Evolutionary conservation across 306 rosid species (phyloP).

Genomic region (Vigna nakashimae): DNA sequence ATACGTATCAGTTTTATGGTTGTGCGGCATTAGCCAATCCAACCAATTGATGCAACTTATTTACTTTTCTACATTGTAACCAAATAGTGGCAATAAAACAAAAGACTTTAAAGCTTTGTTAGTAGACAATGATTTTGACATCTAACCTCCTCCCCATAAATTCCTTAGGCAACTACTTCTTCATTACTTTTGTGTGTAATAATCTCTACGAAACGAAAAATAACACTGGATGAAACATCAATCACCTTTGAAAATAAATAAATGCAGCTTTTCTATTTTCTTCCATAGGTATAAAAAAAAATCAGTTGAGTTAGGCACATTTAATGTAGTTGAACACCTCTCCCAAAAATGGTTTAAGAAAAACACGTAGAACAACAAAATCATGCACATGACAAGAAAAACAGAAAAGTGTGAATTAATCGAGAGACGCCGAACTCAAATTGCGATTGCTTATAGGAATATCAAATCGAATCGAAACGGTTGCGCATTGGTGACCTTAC

Average conservation of each 20-base stretch:
- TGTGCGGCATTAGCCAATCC: too few species aligned
- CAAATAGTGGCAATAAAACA: too few species aligned
- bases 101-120: neutral
- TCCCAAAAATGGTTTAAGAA: neutral
- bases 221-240: neutral
- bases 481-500: slow-evolving; percentile 35
- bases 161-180: slow-evolving; percentile 10
- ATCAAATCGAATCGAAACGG: neutral
- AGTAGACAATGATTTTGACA: neutral
- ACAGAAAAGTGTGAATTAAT: neutral
- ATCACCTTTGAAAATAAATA: neutral
- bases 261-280: neutral
- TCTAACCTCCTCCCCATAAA: slow-evolving; percentile 7
- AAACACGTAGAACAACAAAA: neutral
- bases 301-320: neutral
- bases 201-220: neutral
- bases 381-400: too few species aligned
- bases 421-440: neutral
- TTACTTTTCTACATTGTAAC: too few species aligned
- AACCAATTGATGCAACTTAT: too few species aligned
- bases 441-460: neutral
- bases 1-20: too few species aligned
- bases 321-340: neutral
- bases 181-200: slow-evolving; percentile 5
- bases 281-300: neutral